These are phyloP conservation scores for Mycena alexandri DNA, from an alignment of 768 basidiomycete genomes.

Conservation along the genomic window DNA sequence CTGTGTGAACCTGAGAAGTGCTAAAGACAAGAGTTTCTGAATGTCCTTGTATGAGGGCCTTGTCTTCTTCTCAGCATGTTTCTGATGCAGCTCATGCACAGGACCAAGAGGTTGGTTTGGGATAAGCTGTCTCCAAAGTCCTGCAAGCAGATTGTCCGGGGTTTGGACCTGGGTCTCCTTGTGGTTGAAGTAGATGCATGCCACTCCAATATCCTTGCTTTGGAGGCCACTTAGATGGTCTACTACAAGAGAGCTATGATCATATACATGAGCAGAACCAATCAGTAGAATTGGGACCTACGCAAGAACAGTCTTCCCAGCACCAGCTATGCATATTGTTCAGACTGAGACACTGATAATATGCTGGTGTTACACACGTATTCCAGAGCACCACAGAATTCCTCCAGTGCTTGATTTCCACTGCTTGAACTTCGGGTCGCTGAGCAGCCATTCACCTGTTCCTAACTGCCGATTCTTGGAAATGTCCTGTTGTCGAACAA, in stretches of 20 bases:
- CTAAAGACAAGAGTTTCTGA: not conserved
- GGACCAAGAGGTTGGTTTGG: not conserved
- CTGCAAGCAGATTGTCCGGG: too few species aligned
- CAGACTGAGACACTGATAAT: not conserved
- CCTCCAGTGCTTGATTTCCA: not conserved
- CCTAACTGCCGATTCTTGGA: not conserved
- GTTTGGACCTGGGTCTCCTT: slow-evolving; percentile 1
- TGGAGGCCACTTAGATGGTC: not conserved
- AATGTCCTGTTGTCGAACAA: slow-evolving; percentile 5
- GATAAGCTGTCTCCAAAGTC: not conserved
- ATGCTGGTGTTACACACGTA: too few species aligned
- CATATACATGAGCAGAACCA: not conserved
- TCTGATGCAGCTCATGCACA: not conserved
- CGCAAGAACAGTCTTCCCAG: slow-evolving; percentile 23
- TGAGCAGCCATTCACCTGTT: slow-evolving; percentile 1
- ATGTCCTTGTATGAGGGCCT: not conserved
- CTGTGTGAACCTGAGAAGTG: not conserved
- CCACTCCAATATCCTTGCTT: slow-evolving; percentile 1
- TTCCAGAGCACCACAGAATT: not conserved
- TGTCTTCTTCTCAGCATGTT: not conserved
- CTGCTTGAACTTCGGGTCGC: not conserved
- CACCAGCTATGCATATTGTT: slow-evolving; percentile 12
- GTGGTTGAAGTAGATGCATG: slow-evolving; percentile 22
- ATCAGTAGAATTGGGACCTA: not conserved
- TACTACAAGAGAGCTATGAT: slow-evolving; percentile 9